Evolutionary conservation across 306 rosid genomes (phyloP), one percentile per base, ranked within the genome.

Genomic region (Casuarina glauca): DNA sequence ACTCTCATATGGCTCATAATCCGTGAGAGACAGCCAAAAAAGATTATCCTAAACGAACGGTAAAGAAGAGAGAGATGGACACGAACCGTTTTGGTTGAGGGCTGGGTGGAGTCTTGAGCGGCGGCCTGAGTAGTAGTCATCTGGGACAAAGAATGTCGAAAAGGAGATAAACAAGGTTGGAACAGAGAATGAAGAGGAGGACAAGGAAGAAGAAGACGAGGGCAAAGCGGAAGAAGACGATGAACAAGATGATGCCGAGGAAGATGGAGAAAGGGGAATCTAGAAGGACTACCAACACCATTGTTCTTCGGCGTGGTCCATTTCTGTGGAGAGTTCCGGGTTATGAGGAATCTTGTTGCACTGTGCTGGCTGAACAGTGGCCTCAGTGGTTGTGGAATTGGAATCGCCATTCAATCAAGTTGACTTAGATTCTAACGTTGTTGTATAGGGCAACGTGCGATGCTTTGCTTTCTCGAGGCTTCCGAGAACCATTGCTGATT

Each of bases 41-140:
- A 26, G 5, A 58, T n/a, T 26, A 58, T 32, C 7, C 4, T 58
- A 9, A 38, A 50, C 9, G 13, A 55, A 19, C 57, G 32, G 26
- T 0, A 13, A 63, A 42, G 20, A 45, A 9, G 10, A 64, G 57
- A 69, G 54, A 36, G 36, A 73, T 15, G 19, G 78, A 17, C 4
- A 19, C 87, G 57, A 74, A 94, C 98, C 87, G 96, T 90, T 86
- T 89, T 92, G 79, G 82, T 63, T 4, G 85, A 61, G 54, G 90
- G 55, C 38, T 74, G 71, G 1, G 72, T 16, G 64, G 81, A 70
- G 20, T 84, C 87, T 4, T 80, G 19, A 48, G 84, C 76, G 36
- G 82, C 75, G 26, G 82, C 80, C 43, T 64, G 84, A 26, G 90
- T 57, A 72, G 84, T 68, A 55, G 88, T 55, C 97, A 88, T 92